Conservation (phyloP, 345 rosid species). For the Syzygium jambos region DNA sequence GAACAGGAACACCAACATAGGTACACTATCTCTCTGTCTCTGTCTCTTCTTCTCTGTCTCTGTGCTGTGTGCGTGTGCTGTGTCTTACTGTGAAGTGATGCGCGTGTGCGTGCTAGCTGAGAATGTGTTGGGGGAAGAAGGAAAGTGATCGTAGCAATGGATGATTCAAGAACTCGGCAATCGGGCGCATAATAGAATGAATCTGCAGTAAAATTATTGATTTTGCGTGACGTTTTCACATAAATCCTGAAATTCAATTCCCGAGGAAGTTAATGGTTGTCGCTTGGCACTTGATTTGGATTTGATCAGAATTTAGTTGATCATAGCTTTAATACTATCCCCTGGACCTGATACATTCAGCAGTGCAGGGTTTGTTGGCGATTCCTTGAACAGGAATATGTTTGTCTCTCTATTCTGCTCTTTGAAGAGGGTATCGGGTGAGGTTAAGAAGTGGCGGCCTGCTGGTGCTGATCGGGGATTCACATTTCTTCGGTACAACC, state of each 20-base stretch:
- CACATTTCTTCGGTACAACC: conserved; percentile 64
- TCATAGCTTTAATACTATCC: not conserved
- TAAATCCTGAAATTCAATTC: not conserved
- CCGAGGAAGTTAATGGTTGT: not conserved
- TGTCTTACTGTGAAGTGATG: not conserved
- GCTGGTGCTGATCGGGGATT: conserved; percentile 94
- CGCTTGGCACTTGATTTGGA: not conserved
- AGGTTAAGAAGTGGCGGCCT: conserved; percentile 90
- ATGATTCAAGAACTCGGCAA: not conserved
- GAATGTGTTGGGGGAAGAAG: not conserved
- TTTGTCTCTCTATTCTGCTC: conserved; percentile 80
- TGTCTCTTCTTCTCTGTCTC: not conserved
- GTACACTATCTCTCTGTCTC: conserved; percentile 21
- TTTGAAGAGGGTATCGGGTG: conserved; percentile 44
- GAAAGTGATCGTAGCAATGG: not conserved
- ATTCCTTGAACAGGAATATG: conserved; percentile 95
- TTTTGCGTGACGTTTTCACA: not conserved
- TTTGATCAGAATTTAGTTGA: not conserved
- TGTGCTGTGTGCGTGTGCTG: not conserved
- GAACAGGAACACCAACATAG: conserved; percentile 57
- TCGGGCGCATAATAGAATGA: not conserved
- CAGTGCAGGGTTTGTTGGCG: conserved; percentile 94
- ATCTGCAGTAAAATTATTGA: not conserved
- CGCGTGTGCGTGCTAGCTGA: not conserved
- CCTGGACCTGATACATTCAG: conserved; percentile 17